Evolutionary conservation across 192 early-diverging fungal genomes (phyloP).

Genomic region (Linnemannia zychae): DNA sequence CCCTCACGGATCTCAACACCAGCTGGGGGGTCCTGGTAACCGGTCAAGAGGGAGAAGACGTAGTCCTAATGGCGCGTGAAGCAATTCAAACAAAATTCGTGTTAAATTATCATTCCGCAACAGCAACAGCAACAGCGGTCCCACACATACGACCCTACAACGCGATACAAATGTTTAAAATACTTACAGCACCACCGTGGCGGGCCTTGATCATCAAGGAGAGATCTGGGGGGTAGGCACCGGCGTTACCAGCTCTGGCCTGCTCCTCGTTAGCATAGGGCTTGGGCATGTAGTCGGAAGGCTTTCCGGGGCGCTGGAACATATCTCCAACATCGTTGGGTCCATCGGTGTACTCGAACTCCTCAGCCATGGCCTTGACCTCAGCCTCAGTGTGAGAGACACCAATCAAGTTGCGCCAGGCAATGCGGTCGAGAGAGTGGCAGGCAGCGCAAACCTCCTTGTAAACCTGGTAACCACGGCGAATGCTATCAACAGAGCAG

Average conservation of each 20-base stretch:
- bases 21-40: slow-evolving; percentile 94
- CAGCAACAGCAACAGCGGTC: background rate
- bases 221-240: slow-evolving; percentile 95
- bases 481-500: slow-evolving; percentile 73
- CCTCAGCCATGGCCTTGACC: slow-evolving; percentile 93
- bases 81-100: background rate
- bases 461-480: slow-evolving; percentile 99
- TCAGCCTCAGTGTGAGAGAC: slow-evolving; percentile 95
- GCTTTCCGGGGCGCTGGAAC: slow-evolving; percentile 95
- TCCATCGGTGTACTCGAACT: slow-evolving; percentile 93
- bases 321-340: slow-evolving; percentile 93
- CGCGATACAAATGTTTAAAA: background rate
- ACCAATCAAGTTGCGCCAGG: slow-evolving; percentile 96
- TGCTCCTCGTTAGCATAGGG: slow-evolving; percentile 98
- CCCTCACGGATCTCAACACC: slow-evolving; percentile 95
- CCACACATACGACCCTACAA: background rate
- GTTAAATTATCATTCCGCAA: slow-evolving; percentile 8
- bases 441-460: slow-evolving; percentile 98
- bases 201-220: slow-evolving; percentile 95
- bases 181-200: slow-evolving; percentile 87
- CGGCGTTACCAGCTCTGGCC: slow-evolving; percentile 94
- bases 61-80: slow-evolving; percentile 76
- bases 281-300: slow-evolving; percentile 89
- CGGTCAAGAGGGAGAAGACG: slow-evolving; percentile 94
- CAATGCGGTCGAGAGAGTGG: slow-evolving; percentile 94